These are phyloP conservation scores for Yamadazyma olivae DNA, from an alignment of 805 yeast species.

Conservation along the genomic window DNA sequence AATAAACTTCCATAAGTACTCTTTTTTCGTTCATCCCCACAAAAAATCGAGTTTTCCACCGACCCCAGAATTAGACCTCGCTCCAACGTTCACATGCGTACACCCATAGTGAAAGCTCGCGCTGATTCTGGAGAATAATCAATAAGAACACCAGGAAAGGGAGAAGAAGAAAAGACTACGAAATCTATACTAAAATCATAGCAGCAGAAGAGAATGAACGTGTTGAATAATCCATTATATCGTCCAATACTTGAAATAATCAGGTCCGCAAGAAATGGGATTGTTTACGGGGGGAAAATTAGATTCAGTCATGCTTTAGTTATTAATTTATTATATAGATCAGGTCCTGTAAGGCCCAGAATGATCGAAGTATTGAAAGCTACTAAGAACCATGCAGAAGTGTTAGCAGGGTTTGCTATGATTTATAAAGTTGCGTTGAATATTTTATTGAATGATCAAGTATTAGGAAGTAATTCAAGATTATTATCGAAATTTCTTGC, in stretches of 20 bases:
- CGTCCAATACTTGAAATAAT: conserved; percentile 33
- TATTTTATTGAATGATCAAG: conserved; percentile 26
- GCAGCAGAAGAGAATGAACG: too few relatives aligned
- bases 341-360: conserved; percentile 48
- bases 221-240: conserved; percentile 23
- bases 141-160: too few relatives aligned
- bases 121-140: too few relatives aligned
- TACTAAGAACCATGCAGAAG: conserved; percentile 52
- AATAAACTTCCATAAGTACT: too few relatives aligned
- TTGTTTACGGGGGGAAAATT: conserved; percentile 59
- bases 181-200: too few relatives aligned
- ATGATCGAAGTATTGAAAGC: conserved; percentile 46
- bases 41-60: too few relatives aligned
- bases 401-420: conserved; percentile 55
- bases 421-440: conserved; percentile 43
- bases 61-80: too few relatives aligned
- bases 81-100: too few relatives aligned
- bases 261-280: conserved; percentile 43
- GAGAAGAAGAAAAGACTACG: too few relatives aligned
- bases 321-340: conserved; percentile 53
- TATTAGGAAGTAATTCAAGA: conserved; percentile 30
- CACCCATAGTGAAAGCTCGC: too few relatives aligned
- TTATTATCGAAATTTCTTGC: conserved; percentile 32
- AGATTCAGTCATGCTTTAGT: conserved; percentile 65
- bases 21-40: too few relatives aligned